Evolutionary conservation across 371 early-diverging fungal genomes (phyloP), one percentile per base, ranked within the genome.

Genomic region (Saksenaea vasiformis): DNA sequence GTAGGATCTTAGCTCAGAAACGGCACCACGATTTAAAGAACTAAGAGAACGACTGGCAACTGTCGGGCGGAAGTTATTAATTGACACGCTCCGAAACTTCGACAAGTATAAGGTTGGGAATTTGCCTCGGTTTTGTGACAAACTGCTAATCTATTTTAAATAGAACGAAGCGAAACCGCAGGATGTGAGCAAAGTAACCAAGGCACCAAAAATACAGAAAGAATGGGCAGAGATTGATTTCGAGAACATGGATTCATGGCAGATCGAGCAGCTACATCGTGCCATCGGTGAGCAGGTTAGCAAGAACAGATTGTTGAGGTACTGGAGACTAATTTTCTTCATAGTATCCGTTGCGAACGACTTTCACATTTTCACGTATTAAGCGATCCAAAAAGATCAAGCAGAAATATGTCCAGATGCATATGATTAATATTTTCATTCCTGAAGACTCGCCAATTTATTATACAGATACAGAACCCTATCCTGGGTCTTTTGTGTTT

Each of bases 261-360:
- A 88, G 10, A 78, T 93, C 1, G 89, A 85, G 56, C 77, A 87
- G 53, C 62, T 90, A 22, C 77, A 88, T 70, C 81, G 94, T 24
- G 95, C 95, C 0, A 86, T 93, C 64, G 90, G 91, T 3, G 82
- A 87, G 34, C 90, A 90, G 78, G 91, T 90, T 73, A 61, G 74
- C 54, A n/a, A 47, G 55, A 68, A 65, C 11, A 24, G 27, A 17
- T 59, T 51, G 41, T 51, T 57, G 55, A 53, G 54, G n/a, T 14
- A 51, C 9, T 19, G 22, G 26, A 55, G 60, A 5, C 36, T 15
- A 8, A 11, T 22, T 62, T 41, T 54, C 10, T 35, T 28, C 8
- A 15, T 57, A 78, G 79, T 74, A 73, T 51, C 80, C 83, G 1
- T 64, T 79, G 11, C 70, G 73, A 15, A 64, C 74, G 0, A 64